These are phyloP conservation scores for Lavandula angustifolia DNA, from an alignment of 257 asterid genomes.

Conservation along the genomic window DNA sequence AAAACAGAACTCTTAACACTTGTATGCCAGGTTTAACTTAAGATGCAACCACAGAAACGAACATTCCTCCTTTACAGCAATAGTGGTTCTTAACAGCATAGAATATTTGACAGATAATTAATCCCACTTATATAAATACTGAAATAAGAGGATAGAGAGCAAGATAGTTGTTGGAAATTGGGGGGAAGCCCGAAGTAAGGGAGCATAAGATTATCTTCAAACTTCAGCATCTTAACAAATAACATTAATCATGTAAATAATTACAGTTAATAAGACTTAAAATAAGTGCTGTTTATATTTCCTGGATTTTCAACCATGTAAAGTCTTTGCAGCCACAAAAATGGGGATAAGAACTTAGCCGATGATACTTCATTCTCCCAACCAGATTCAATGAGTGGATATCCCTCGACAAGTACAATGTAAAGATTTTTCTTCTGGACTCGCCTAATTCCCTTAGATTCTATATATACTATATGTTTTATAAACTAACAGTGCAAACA, in stretches of 20 bases:
- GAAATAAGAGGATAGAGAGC: not conserved
- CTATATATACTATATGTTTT: no score
- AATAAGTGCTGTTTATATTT: not conserved
- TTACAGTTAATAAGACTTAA: not conserved
- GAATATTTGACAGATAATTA: not conserved
- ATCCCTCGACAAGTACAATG: no score
- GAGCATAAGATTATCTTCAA: not conserved
- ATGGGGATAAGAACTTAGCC: no score
- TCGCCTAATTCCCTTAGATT: no score
- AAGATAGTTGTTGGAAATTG: not conserved
- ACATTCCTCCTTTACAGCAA: constrained; percentile 5
- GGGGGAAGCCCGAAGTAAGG: not conserved
- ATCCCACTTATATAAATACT: not conserved
- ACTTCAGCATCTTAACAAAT: not conserved
- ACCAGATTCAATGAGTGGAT: no score
- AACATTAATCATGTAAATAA: not conserved
- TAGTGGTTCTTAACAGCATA: not conserved
- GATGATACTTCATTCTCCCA: no score
- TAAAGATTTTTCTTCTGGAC: no score
- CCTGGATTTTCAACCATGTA: not conserved
- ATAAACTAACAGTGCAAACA: no score
- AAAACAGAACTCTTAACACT: constrained; percentile 14
- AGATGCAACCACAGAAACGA: not conserved
- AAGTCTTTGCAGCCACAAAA: no score
- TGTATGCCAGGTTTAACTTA: constrained; percentile 20